Base-by-base conservation (phyloP, 345 rosid genomes). In the Salix caprea region DNA sequence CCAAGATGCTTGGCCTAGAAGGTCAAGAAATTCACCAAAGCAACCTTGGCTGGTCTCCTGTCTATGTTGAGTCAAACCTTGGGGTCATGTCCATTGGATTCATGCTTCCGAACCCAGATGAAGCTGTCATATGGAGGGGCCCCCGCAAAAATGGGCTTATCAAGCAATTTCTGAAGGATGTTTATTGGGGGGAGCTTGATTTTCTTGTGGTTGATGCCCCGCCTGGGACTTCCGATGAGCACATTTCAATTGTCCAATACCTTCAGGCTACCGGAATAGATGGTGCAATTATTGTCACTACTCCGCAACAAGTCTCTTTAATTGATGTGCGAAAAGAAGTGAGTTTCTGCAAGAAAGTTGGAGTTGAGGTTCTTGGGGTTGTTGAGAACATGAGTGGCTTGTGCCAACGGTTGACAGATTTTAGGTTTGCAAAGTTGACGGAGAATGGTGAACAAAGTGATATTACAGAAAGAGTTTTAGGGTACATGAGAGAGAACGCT, bases 301-400 rank as follows among this genome's bases (percentile, higher is more conserved):
- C 98, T 18, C 98, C 99, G 0, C 99, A 93, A 70, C 91, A 96
- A 80, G 98, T 96, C 66, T 89, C 99, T 13, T 88, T 96, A 67
- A 93, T 93, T 37, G 98, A 93, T 85, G 99, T 96, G 39, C 86
- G 99, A 15, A 93, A 96, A 85, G 98, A 90, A 84, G 93, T 96
- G 74, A 93, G 84, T 77, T 95, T 96, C 71, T 96, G 98, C 90
- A 95, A 91, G 89, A 95, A 93, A 78, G 96, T 95, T 18, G 97
- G 96, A 34, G 89, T 95, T 5, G 87, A 84, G 0, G 90, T 95
- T 60, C 93, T 95, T 32, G 97, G 99, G 64, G 98, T 95, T 4
- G 98, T 95, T n/a, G 99, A 95, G 82, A 95, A 93, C 85, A 95
- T 93, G 99, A 95, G 99, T 73, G 94, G 97, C 65, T 82, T 95